Evolutionary conservation across 345 rosid species (phyloP).

Genomic region (Camelina neglecta): DNA sequence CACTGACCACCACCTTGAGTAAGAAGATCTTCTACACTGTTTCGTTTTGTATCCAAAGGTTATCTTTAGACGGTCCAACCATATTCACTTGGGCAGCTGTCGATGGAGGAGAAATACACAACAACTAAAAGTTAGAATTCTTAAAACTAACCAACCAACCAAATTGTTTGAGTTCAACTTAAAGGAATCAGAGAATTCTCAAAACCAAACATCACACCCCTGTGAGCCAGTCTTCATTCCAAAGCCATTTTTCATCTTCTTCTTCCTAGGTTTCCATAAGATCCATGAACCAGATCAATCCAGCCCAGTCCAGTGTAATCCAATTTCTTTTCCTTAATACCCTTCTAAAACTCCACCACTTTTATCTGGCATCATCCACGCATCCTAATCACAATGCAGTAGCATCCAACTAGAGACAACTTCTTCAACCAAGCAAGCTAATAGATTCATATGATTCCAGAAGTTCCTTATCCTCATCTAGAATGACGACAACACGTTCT

Average conservation of each 20-base stretch:
- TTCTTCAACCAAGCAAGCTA: conserved; percentile 49
- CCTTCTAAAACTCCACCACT: conserved; percentile 48
- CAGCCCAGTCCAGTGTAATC: conserved; percentile 73
- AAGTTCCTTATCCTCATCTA: conserved; percentile 40
- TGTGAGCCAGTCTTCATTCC: conserved; percentile 45
- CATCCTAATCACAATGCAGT: conserved; percentile 61
- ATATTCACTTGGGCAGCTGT: too few relatives aligned
- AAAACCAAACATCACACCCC: conserved; percentile 42
- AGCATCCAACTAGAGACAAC: conserved; percentile 68
- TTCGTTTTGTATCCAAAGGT: too few relatives aligned
- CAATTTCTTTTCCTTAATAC: conserved; percentile 58
- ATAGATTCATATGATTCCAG: conserved; percentile 53
- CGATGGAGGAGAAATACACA: too few relatives aligned
- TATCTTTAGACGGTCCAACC: too few relatives aligned
- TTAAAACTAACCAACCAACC: too few relatives aligned
- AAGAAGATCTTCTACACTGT: too few relatives aligned
- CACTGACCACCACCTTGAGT: too few relatives aligned
- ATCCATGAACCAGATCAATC: conserved; percentile 68
- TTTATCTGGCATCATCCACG: conserved; percentile 67
- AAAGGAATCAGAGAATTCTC: too few relatives aligned
- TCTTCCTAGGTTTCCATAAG: conserved; percentile 30
- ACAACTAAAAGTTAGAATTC: too few relatives aligned
- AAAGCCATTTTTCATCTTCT: conserved; percentile 46
- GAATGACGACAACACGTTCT: conserved; percentile 18
- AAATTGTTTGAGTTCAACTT: too few relatives aligned